Percentiles rank a stretch among this genome's conserved stretches.
Conservation (phyloP, 2,329 filamentous ascomycete species). For the Chrysosporium queenslandicum region DNA sequence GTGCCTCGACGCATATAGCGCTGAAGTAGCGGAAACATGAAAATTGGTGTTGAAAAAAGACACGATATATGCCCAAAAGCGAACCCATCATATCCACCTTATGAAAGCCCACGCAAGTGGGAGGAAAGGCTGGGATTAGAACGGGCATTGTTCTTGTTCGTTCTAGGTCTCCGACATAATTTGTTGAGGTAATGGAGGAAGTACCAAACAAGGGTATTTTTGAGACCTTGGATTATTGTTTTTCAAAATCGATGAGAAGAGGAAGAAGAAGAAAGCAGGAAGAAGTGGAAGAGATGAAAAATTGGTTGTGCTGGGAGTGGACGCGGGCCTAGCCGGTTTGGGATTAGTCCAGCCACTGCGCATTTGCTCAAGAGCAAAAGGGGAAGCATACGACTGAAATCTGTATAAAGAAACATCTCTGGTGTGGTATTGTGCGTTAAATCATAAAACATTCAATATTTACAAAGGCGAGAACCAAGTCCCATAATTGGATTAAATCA, state of each 20-base stretch:
- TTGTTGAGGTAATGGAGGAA: conserved; percentile 31
- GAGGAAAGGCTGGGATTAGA: conserved; percentile 33
- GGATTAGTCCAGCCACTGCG: not conserved
- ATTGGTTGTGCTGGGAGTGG: not conserved
- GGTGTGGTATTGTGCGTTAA: not conserved
- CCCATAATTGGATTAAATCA: not conserved
- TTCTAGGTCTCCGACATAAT: conserved; percentile 37
- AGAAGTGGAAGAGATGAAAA: conserved; percentile 5
- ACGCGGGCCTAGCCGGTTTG: not conserved
- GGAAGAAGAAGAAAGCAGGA: conserved; percentile 18
- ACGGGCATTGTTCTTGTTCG: conserved; percentile 29
- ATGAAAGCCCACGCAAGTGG: conserved; percentile 12
- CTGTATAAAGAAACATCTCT: too few species aligned
- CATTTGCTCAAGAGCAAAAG: too few species aligned
- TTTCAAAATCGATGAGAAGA: conserved; percentile 18
- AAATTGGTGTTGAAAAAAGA: not conserved
- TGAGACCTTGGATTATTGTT: conserved; percentile 30
- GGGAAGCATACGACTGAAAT: too few species aligned
- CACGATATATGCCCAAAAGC: conserved; percentile 36
- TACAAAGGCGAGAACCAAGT: not conserved
- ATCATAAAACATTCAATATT: not conserved
- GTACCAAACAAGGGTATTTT: conserved; percentile 36
- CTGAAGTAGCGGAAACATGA: not conserved
- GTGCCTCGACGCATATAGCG: too few species aligned
- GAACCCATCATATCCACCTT: conserved; percentile 33